Evolutionary conservation across 2,329 filamentous ascomycete genomes (phyloP).

Genomic region (Beauveria asiatica): DNA sequence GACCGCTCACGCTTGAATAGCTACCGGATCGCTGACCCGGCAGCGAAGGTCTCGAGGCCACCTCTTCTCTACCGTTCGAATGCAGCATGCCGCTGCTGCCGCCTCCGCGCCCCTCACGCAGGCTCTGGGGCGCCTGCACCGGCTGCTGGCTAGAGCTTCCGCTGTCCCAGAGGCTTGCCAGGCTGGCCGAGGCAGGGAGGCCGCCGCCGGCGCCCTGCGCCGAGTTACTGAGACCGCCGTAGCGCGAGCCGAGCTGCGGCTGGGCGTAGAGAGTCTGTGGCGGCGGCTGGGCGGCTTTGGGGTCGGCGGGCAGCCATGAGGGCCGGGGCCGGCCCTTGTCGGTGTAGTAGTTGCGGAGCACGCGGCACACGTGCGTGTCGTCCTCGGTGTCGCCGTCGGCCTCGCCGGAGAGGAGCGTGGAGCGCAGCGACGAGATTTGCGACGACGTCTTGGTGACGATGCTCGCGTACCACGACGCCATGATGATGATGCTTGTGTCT

Average conservation of each 20-base stretch:
- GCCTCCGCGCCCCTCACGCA: constrained; percentile 19
- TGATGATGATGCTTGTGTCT: constrained; percentile 27
- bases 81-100: background rate
- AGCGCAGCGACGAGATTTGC: constrained; percentile 56
- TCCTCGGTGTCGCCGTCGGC: constrained; percentile 70
- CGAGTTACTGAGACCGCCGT: constrained; percentile 38
- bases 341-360: constrained; percentile 84
- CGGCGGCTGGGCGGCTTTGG: constrained; percentile 54
- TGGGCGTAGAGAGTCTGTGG: constrained; percentile 46
- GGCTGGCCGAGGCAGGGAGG: constrained; percentile 8
- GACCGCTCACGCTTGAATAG: constrained; percentile 49
- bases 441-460: constrained; percentile 57
- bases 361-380: constrained; percentile 89
- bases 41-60: constrained; percentile 46
- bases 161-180: constrained; percentile 53
- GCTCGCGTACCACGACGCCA: constrained; percentile 78
- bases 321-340: constrained; percentile 80
- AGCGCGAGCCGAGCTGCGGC: constrained; percentile 41
- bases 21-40: constrained; percentile 68
- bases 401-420: constrained; percentile 59
- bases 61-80: constrained; percentile 23
- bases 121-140: constrained; percentile 23
- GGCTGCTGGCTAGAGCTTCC: constrained; percentile 22
- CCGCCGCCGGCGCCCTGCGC: constrained; percentile 23
- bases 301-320: constrained; percentile 81